These are phyloP conservation scores for Ogataea trehaloabstinens DNA, from an alignment of 805 yeast species.

Conservation along the genomic window DNA sequence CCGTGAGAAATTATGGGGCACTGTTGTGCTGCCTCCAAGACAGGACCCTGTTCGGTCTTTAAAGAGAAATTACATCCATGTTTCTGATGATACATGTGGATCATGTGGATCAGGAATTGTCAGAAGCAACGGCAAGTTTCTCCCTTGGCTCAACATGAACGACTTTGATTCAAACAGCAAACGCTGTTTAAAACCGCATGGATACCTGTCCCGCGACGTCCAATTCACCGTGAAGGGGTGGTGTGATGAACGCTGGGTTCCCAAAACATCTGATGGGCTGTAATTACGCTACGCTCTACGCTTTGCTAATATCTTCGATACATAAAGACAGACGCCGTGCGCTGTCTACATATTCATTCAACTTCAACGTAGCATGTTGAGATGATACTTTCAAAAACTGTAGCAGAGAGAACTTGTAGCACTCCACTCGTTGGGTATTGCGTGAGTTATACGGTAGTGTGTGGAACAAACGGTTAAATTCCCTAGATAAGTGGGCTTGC, in stretches of 20 bases:
- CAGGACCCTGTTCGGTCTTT: constrained; percentile 29
- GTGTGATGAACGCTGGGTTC: constrained; percentile 45
- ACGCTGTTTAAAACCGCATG: constrained; percentile 27
- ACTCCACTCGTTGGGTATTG: too few species aligned
- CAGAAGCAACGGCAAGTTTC: constrained; percentile 23
- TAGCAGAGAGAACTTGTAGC: too few species aligned
- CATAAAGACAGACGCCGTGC: too few species aligned
- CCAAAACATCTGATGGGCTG: constrained; percentile 6
- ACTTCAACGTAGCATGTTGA: too few species aligned
- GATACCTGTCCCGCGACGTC: constrained; percentile 22
- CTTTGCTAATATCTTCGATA: not conserved
- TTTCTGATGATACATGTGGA: constrained; percentile 4
- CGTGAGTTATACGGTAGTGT: too few species aligned
- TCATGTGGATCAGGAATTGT: constrained; percentile 15
- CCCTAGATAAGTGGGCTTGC: too few species aligned
- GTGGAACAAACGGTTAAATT: too few species aligned
- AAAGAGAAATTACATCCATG: constrained; percentile 10
- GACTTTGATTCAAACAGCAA: constrained; percentile 16
- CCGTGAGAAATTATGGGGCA: constrained; percentile 52
- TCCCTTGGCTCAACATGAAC: constrained; percentile 29
- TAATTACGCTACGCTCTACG: not conserved
- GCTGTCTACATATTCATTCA: too few species aligned
- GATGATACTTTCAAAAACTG: too few species aligned
- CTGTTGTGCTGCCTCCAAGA: constrained; percentile 53
- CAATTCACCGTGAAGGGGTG: constrained; percentile 54